A percentile compares a stretch with the other conserved stretches of the same genome.
Conservation (phyloP, 1,284 basidiomycete species). For the Trametes pubescens region DNA sequence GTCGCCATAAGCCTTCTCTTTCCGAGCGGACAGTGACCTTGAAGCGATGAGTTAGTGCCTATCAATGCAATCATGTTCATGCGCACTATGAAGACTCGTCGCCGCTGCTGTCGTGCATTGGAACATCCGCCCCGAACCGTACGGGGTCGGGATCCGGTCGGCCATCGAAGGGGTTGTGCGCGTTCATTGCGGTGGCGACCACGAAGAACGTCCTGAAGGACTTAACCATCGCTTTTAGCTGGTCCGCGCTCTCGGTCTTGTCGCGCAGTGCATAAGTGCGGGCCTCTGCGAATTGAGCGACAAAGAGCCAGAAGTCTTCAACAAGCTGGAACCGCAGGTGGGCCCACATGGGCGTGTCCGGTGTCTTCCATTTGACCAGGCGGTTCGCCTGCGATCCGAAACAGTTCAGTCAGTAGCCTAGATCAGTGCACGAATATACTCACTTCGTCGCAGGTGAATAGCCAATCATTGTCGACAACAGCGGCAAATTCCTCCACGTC, state of each 20-base stretch:
- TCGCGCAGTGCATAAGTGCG: background rate
- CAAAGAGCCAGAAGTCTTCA: background rate
- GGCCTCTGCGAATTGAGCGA: conserved; percentile 2
- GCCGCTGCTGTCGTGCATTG: background rate
- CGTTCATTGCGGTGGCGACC: background rate
- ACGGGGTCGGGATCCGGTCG: background rate
- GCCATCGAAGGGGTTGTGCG: background rate
- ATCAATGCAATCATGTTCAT: background rate
- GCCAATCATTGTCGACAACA: background rate
- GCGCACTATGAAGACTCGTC: background rate
- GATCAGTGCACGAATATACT: too few relatives aligned
- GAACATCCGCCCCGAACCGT: background rate
- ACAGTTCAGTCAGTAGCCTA: background rate
- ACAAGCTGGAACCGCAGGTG: background rate
- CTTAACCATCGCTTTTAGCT: background rate
- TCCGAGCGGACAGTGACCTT: too few relatives aligned
- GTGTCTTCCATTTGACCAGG: background rate
- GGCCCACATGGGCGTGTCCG: background rate
- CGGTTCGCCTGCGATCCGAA: background rate
- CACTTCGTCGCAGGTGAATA: background rate
- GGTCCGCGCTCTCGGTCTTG: background rate
- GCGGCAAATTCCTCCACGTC: background rate
- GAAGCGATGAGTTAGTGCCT: too few relatives aligned
- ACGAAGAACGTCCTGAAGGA: conserved; percentile 1
- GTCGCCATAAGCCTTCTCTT: background rate